Conservation (phyloP, 2,329 filamentous ascomycete species). For the Fusarium sp. region DNA sequence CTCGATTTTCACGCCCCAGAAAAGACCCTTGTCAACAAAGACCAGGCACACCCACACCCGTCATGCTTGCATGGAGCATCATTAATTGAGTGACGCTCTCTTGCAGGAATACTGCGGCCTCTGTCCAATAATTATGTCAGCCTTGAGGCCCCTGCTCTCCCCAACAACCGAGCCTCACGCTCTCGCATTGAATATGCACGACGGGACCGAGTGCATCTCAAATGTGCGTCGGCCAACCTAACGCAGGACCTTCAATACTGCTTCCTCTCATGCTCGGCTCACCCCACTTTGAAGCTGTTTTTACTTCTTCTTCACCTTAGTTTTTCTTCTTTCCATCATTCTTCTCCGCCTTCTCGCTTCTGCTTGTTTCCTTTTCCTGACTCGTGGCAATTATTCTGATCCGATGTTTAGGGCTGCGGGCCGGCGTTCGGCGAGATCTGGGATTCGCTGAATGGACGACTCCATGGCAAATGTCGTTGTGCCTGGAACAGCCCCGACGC, state of each 20-base stretch:
- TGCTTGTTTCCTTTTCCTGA: constrained; percentile 11
- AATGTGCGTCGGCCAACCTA: background rate
- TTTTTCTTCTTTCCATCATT: background rate
- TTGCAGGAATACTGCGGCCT: background rate
- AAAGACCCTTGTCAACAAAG: constrained; percentile 30
- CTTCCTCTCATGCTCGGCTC: constrained; percentile 3
- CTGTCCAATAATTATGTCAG: constrained; percentile 5
- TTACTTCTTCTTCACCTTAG: constrained; percentile 2
- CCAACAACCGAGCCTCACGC: constrained; percentile 21
- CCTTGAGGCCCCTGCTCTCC: background rate
- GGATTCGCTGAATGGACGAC: constrained; percentile 15
- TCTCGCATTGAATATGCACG: constrained; percentile 18
- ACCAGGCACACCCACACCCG: constrained; percentile 33
- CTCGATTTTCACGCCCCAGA: constrained; percentile 6
- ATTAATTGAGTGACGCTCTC: constrained; percentile 10
- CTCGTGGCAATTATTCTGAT: constrained; percentile 17
- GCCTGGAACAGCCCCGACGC: constrained; percentile 17
- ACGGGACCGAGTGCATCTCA: constrained; percentile 9
- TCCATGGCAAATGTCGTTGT: background rate
- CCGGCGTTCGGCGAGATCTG: constrained; percentile 20
- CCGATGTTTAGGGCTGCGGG: constrained; percentile 15
- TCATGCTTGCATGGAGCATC: constrained; percentile 4
- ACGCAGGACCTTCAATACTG: background rate
- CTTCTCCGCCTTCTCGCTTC: constrained; percentile 19
- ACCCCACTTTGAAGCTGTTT: constrained; percentile 24